Base-by-base conservation (phyloP, 2,329 filamentous ascomycete genomes). In the Colletotrichum eleusines region DNA sequence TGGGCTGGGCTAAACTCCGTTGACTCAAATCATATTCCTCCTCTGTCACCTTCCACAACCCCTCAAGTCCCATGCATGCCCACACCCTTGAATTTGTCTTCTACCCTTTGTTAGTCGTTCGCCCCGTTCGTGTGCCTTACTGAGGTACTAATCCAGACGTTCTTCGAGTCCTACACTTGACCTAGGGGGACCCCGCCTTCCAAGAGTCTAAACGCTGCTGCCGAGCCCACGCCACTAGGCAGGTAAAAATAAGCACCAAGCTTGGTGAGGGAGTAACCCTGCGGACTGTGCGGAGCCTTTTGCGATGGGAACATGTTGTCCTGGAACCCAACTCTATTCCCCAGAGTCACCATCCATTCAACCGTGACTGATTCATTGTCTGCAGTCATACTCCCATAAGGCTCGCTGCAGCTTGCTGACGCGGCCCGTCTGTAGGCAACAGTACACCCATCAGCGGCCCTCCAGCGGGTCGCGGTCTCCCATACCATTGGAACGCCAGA, bases 201-300 rank as follows among this genome's bases (percentile, higher is more conserved):
- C 51, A 54, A 18, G 31, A 63, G 65, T 54, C 59, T 46, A 69
- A 59, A 46, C 59, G 53, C 53, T 60, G 69, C 53, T 54, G 58
- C 64, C 63, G 51, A 58, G 63, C 57, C 51, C 57, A 71, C 42
- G 65, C 53, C 38, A 33, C 33, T 26, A 55, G 31, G 12, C 33
- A 59, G 46, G 59, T 54, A 54, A 59, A 71, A 59, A 63, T 68
- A 69, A 71, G 69, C 69, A 71, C 69, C 64, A 59, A 71, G 53
- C 46, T 63, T 63, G 44, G 23, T 63, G 53, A 46, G 44, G 64
- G 64, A 53, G 51, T 20, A 63, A 46, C 57, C 57, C 18, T 33
- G 48, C 48, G 9, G 59, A 46, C 48, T 63, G 55, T 63, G 55
- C 55, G 66, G 55, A 42, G 42, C 48, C 48, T 31, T 42, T 42